Percentiles rank a stretch among this genome's conserved stretches.
Evolutionary conservation across 139 green algal species (phyloP).

Genomic region (Chlorokybus atmophyticus): DNA sequence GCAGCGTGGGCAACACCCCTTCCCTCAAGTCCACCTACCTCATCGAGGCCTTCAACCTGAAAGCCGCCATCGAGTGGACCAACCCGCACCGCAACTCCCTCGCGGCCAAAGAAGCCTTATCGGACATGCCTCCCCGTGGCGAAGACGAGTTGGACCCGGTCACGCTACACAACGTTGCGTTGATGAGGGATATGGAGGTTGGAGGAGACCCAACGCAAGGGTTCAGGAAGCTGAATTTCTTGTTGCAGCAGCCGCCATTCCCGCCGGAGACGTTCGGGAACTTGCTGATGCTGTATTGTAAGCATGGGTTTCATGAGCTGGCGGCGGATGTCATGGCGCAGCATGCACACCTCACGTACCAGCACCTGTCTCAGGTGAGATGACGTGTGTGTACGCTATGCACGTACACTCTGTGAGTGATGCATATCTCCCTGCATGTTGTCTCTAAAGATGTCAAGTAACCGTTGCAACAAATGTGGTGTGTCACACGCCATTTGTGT

Average conservation of each 20-base stretch:
- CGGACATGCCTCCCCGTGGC: slow-evolving; percentile 58
- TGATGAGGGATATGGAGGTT: slow-evolving; percentile 51
- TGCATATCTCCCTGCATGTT: background rate
- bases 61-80: slow-evolving; percentile 65
- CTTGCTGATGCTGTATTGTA: slow-evolving; percentile 75
- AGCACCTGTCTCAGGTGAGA: slow-evolving; percentile 27
- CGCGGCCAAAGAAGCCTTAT: slow-evolving; percentile 40
- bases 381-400: background rate
- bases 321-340: slow-evolving; percentile 66
- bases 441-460: background rate
- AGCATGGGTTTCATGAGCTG: slow-evolving; percentile 59
- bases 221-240: slow-evolving; percentile 78
- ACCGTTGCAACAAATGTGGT: background rate
- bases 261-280: slow-evolving; percentile 69
- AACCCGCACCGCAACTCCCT: slow-evolving; percentile 58
- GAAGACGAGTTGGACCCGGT: slow-evolving; percentile 80
- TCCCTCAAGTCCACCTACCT: slow-evolving; percentile 62
- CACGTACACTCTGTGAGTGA: background rate
- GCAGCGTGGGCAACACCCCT: slow-evolving; percentile 68
- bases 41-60: slow-evolving; percentile 81
- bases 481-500: too few relatives aligned
- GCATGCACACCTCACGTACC: slow-evolving; percentile 46
- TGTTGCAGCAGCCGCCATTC: slow-evolving; percentile 54
- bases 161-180: slow-evolving; percentile 74
- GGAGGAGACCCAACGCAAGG: slow-evolving; percentile 43